phyloP scores from a whole-genome alignment of 2,329 filamentous ascomycete species.

The Trichoderma sp. region DNA sequence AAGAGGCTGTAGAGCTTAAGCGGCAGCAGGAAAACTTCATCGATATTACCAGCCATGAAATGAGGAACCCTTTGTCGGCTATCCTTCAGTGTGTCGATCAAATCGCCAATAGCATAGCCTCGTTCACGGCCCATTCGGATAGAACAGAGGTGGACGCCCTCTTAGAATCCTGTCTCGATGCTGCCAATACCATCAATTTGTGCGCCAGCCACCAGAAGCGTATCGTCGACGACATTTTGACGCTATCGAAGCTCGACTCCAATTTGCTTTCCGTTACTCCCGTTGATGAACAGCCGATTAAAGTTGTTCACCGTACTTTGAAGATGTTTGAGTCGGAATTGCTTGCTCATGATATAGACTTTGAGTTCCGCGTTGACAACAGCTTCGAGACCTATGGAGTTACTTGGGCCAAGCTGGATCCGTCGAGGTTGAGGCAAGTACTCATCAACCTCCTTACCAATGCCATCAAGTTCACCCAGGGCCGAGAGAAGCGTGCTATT shows the following conservation, averaged over 20 bases:
- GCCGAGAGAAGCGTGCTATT: conserved; percentile 58
- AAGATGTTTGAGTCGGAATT: conserved; percentile 81
- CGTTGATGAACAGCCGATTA: conserved; percentile 65
- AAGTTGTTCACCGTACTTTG: conserved; percentile 64
- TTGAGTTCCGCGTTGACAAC: conserved; percentile 66
- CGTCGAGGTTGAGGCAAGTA: conserved; percentile 70
- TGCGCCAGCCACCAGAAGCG: conserved; percentile 78
- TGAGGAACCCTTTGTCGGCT: conserved; percentile 73
- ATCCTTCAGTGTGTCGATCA: conserved; percentile 76
- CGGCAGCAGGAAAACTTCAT: conserved; percentile 69
- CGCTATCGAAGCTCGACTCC: conserved; percentile 67
- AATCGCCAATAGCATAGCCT: conserved; percentile 53
- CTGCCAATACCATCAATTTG: conserved; percentile 76
- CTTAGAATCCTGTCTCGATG: conserved; percentile 61
- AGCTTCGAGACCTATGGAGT: conserved; percentile 63
- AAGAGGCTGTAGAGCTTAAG: conserved; percentile 80
- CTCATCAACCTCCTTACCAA: conserved; percentile 73
- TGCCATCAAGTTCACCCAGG: conserved; percentile 63
- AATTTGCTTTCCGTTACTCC: conserved; percentile 68
- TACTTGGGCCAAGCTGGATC: conserved; percentile 72
- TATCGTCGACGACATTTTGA: conserved; percentile 66
- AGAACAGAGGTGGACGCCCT: conserved; percentile 47
- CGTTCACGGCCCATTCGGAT: conserved; percentile 38
- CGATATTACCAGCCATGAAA: conserved; percentile 71
- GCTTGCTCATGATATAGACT: conserved; percentile 66